phyloP scores from a whole-genome alignment of 1,284 basidiomycete genomes.

The Hemileia vastatrix region DNA sequence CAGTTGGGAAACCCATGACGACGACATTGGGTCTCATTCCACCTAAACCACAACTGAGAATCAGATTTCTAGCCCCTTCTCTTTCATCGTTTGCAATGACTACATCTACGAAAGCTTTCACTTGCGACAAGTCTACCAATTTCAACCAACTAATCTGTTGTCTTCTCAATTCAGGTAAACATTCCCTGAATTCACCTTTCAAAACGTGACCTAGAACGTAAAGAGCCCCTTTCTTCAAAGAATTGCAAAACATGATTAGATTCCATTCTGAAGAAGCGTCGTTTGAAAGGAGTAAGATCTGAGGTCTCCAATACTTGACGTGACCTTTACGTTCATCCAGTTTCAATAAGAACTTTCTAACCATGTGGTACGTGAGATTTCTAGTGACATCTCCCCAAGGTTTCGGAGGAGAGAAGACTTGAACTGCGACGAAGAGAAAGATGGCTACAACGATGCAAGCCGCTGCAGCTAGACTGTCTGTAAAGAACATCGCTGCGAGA shows the following conservation, averaged over 20 bases:
- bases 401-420: conserved; percentile 41
- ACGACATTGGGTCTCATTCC: conserved; percentile 44
- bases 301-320: conserved; percentile 44
- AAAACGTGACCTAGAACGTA: conserved; percentile 42
- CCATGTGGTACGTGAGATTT: conserved; percentile 42
- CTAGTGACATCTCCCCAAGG: conserved; percentile 44
- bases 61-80: conserved; percentile 40
- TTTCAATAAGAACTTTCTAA: conserved; percentile 41
- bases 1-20: conserved; percentile 40
- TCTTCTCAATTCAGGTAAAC: conserved; percentile 37
- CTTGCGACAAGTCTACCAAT: conserved; percentile 40
- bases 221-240: conserved; percentile 42
- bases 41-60: conserved; percentile 39
- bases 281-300: conserved; percentile 41
- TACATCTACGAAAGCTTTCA: conserved; percentile 42
- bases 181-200: conserved; percentile 42
- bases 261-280: conserved; percentile 42
- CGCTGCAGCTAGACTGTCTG: conserved; percentile 32
- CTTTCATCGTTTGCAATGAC: conserved; percentile 41
- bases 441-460: conserved; percentile 37
- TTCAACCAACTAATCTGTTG: conserved; percentile 43
- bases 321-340: conserved; percentile 43
- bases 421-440: conserved; percentile 39
- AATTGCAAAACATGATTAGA: conserved; percentile 44
- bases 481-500: conserved; percentile 42